Conservation (phyloP, 805 yeast genomes). For the Teunomyces tritomae region DNA sequence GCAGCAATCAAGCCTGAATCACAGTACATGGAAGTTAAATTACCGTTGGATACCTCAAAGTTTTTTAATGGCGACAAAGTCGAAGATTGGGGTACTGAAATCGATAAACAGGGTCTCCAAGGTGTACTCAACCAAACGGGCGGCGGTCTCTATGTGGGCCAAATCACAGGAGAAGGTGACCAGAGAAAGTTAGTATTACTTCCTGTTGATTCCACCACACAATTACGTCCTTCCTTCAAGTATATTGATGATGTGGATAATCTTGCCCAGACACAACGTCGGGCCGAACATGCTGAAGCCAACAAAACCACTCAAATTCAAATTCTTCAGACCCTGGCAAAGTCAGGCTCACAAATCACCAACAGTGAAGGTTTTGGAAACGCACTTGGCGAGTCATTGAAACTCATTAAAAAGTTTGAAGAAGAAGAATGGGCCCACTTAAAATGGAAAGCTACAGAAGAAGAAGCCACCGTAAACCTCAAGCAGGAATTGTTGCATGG, state of each 20-base stretch:
- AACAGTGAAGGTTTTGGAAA: slow-evolving; percentile 25
- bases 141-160: slow-evolving; percentile 44
- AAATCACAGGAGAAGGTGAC: slow-evolving; percentile 19
- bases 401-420: slow-evolving; percentile 36
- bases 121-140: slow-evolving; percentile 64
- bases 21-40: slow-evolving; percentile 67
- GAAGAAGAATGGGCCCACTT: slow-evolving; percentile 41
- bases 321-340: slow-evolving; percentile 41
- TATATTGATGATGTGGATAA: slow-evolving; percentile 66
- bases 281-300: slow-evolving; percentile 36
- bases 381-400: slow-evolving; percentile 39
- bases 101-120: slow-evolving; percentile 58
- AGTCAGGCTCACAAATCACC: slow-evolving; percentile 20
- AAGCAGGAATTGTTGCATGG: slow-evolving; percentile 14
- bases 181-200: slow-evolving; percentile 53
- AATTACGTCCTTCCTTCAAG: slow-evolving; percentile 76
- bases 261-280: slow-evolving; percentile 39
- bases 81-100: slow-evolving; percentile 59
- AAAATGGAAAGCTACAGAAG: slow-evolving; percentile 24
- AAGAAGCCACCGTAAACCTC: slow-evolving; percentile 15
- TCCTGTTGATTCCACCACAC: slow-evolving; percentile 67
- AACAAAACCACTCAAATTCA: slow-evolving; percentile 30
- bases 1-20: slow-evolving; percentile 61
- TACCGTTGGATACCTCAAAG: slow-evolving; percentile 66
- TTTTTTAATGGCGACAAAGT: slow-evolving; percentile 68